A percentile compares a stretch with the other conserved stretches of the same genome.
phyloP scores from a whole-genome alignment of 306 rosid species.

The Biancaea sappan region DNA sequence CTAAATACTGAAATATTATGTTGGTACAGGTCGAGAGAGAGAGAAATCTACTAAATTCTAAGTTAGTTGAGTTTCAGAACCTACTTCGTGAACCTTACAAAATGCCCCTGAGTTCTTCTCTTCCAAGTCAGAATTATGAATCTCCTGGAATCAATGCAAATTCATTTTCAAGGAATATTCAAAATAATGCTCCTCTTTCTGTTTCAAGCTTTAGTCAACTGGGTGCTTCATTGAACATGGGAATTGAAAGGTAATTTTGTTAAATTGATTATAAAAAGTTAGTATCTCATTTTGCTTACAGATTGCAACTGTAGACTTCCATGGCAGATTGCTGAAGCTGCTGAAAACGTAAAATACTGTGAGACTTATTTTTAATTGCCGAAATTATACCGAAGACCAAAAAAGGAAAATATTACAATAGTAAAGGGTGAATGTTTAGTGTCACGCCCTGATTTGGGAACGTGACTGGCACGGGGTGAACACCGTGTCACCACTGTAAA shows the following conservation, averaged over 20 bases:
- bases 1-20: slow-evolving; percentile 28
- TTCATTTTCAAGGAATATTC: slow-evolving; percentile 48
- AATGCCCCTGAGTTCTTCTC: slow-evolving; percentile 41
- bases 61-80: slow-evolving; percentile 71
- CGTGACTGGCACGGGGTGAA: too few species aligned
- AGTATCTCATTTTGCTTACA: not conserved
- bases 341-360: too few species aligned
- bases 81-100: slow-evolving; percentile 59
- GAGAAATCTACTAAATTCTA: slow-evolving; percentile 69
- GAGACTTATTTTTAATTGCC: too few species aligned
- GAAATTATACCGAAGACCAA: too few species aligned
- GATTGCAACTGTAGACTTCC: not conserved
- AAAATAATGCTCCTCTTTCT: slow-evolving; percentile 58
- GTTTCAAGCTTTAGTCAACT: slow-evolving; percentile 88
- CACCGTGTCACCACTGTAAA: too few species aligned
- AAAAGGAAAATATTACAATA: not conserved
- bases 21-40: slow-evolving; percentile 84
- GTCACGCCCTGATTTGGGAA: too few species aligned
- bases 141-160: slow-evolving; percentile 47
- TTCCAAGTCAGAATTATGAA: slow-evolving; percentile 44
- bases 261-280: not conserved
- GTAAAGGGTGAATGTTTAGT: too few species aligned
- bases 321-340: too few species aligned
- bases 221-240: slow-evolving; percentile 58
- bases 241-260: slow-evolving; percentile 55